Conservation (phyloP, 345 rosid genomes). For the Dipteronia sinensis region DNA sequence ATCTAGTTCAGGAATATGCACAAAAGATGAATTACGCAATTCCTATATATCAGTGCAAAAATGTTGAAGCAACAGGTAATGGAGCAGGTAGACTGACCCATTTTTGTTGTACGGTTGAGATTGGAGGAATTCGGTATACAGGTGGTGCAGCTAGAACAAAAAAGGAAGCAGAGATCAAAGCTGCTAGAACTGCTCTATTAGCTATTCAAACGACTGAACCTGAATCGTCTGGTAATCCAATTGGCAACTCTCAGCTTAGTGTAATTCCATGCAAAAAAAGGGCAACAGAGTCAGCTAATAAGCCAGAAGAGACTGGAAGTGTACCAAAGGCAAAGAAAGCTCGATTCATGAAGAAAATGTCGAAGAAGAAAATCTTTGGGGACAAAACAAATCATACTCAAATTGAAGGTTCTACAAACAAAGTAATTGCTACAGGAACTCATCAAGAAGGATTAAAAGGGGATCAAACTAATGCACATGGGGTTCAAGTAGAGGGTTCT, state of each 20-base stretch:
- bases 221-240: slow-evolving; percentile 28
- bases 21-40: slow-evolving; percentile 93
- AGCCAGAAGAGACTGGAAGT: slow-evolving; percentile 37
- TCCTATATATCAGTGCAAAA: slow-evolving; percentile 65
- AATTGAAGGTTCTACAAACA: slow-evolving; percentile 7
- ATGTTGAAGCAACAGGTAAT: slow-evolving; percentile 35
- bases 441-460: slow-evolving; percentile 17
- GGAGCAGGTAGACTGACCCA: slow-evolving; percentile 33
- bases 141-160: slow-evolving; percentile 78
- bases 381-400: slow-evolving; percentile 19
- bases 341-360: slow-evolving; percentile 55
- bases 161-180: slow-evolving; percentile 91
- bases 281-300: slow-evolving; percentile 38
- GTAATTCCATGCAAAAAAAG: slow-evolving; percentile 80
- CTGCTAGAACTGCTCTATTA: slow-evolving; percentile 88
- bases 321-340: slow-evolving; percentile 62
- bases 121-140: slow-evolving; percentile 80
- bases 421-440: neutral
- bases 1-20: slow-evolving; percentile 92
- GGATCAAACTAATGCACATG: slow-evolving; percentile 24
- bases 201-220: slow-evolving; percentile 59
- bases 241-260: slow-evolving; percentile 51
- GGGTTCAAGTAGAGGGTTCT: slow-evolving; percentile 3
- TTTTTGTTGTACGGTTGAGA: slow-evolving; percentile 71
- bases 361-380: slow-evolving; percentile 29